Evolutionary conservation across 1,139 yeast species (phyloP), one percentile per base, ranked within the genome.

Genomic region (Zygosaccharomyces sapae): DNA sequence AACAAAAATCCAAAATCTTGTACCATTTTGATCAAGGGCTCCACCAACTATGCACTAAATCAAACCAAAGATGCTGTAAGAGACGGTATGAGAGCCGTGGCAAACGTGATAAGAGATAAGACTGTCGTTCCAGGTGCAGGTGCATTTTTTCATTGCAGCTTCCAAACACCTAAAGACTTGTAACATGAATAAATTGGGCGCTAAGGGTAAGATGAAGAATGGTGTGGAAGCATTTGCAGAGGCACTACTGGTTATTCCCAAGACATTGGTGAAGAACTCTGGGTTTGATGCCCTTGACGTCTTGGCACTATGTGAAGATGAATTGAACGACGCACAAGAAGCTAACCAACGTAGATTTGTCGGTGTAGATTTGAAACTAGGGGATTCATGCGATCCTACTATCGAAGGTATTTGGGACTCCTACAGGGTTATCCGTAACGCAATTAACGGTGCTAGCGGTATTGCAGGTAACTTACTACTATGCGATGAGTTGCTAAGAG

Each of bases 341-440:
- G 51, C 49, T 16, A 77, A 75, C 37, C 95, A 86, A 46, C 92
- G 85, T 46, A 82, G 86, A 61, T 77, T 80, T 35, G 96, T 90
- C 39, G 99, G 98, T 49, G 82, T 92, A 49, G 96, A 92, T 66
- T 76, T 92, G 58, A 79, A 80, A 52, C 78, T 92, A 10, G 99
- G 99, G 38, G 97, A 90, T 63, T 95, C 97, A 45, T 83, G 92
- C 79, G 97, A 92, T 65, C 97, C 98, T 41, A 75, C 88, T 7
- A 79, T 86, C 47, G 96, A 88, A 65, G 98, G 98, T 52, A 80
- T 92, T 50, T 92, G 96, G 95, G 99, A 92, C 70, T 86, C 95
- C 33, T 92, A 80, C 73, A 76, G 98, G 57, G 98, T 92, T 38
- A 72, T 92, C 52, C 81, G 98, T 71, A 92, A 94, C 67, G 96